Conservation (phyloP, 176 grass and related monocot species). For the Canna indica region DNA sequence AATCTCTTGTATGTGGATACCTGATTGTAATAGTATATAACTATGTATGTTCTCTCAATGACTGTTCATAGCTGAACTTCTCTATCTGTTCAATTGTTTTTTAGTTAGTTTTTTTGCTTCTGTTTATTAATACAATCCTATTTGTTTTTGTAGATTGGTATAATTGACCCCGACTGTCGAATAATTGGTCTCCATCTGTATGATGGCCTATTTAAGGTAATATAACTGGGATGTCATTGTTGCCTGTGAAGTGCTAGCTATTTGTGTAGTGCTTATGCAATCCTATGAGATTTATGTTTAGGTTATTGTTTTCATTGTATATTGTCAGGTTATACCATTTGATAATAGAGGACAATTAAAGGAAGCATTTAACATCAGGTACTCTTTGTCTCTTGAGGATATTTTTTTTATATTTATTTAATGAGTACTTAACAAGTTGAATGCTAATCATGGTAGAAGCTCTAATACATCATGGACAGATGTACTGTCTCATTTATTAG, state of each 20-base stretch:
- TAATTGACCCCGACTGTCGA: constrained; percentile 88
- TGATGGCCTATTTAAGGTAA: constrained; percentile 95
- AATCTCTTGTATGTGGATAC: too few relatives aligned
- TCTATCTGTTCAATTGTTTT: too few relatives aligned
- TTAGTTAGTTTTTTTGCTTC: too few relatives aligned
- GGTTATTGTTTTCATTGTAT: background rate
- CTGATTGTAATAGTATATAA: too few relatives aligned
- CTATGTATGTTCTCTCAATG: too few relatives aligned
- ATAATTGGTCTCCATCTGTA: constrained; percentile 92
- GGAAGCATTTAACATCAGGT: constrained; percentile 99
- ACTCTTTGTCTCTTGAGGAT: too few relatives aligned
- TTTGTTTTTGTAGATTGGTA: constrained; percentile 64
- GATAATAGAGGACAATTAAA: constrained; percentile 98
- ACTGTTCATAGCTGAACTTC: too few relatives aligned
- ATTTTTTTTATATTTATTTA: too few relatives aligned
- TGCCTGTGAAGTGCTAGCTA: background rate
- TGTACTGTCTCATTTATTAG: too few relatives aligned
- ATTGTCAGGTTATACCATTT: constrained; percentile 89
- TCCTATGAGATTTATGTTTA: background rate
- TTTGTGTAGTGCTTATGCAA: background rate
- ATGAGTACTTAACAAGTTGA: too few relatives aligned
- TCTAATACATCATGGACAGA: too few relatives aligned
- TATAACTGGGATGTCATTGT: background rate
- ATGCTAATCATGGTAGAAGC: too few relatives aligned
- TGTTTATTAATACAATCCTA: background rate